A percentile compares a stretch with the other conserved stretches of the same genome.
Evolutionary conservation across 108 stramenopile genomes (phyloP).

Genomic region (Hondaea fermentalgiana): DNA sequence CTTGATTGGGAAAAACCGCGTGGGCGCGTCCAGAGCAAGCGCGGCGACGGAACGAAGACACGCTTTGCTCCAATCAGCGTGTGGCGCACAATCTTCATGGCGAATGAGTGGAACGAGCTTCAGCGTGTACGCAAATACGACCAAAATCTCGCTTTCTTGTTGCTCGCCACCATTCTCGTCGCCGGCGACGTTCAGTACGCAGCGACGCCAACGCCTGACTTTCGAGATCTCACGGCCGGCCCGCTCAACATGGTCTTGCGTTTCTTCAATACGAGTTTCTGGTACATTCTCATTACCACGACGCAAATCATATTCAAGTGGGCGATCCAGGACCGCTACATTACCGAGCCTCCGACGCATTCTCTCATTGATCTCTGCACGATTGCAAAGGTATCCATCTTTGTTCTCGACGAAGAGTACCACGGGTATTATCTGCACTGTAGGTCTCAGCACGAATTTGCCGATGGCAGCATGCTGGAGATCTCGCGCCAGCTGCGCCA

Average conservation of each 20-base stretch:
- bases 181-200: conserved; percentile 51
- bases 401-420: conserved; percentile 56
- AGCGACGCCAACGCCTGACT: conserved; percentile 51
- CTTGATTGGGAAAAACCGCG: conserved; percentile 64
- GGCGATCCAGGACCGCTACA: conserved; percentile 53
- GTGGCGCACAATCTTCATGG: conserved; percentile 56
- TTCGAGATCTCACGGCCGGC: conserved; percentile 39
- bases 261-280: conserved; percentile 60
- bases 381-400: conserved; percentile 60
- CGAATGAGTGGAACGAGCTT: conserved; percentile 65
- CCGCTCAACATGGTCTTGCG: conserved; percentile 57
- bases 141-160: conserved; percentile 44
- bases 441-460: conserved; percentile 59
- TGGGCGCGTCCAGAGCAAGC: background rate
- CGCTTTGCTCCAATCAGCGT: conserved; percentile 28
- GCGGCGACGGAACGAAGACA: background rate
- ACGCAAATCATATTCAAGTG: conserved; percentile 57
- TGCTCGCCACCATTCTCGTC: conserved; percentile 52
- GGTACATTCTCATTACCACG: conserved; percentile 42
- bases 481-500: conserved; percentile 54
- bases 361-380: conserved; percentile 64
- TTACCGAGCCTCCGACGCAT: conserved; percentile 51
- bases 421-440: conserved; percentile 73
- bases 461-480: conserved; percentile 60
- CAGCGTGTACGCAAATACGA: conserved; percentile 49